These are phyloP conservation scores for Fusarium clavum DNA, from an alignment of 2,329 filamentous ascomycete genomes.

Conservation along the genomic window DNA sequence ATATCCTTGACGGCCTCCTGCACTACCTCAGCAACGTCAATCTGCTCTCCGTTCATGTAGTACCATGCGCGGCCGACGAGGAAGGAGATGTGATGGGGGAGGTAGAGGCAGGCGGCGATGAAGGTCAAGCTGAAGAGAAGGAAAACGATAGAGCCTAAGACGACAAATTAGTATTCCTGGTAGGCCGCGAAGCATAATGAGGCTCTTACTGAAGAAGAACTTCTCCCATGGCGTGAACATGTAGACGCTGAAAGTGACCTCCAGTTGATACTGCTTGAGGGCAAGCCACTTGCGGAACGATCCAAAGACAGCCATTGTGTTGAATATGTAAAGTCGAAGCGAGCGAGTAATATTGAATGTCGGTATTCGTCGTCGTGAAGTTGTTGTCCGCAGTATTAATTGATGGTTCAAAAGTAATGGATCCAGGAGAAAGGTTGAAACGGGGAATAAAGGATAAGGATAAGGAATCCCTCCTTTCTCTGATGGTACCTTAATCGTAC, in stretches of 20 bases:
- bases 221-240: conserved; percentile 98
- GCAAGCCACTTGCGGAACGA: conserved; percentile 84
- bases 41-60: conserved; percentile 88
- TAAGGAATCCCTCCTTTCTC: conserved; percentile 31
- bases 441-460: conserved; percentile 25
- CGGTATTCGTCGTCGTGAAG: conserved; percentile 1
- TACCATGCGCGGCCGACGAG: conserved; percentile 90
- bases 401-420: neutral
- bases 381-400: neutral
- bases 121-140: conserved; percentile 87
- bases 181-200: neutral
- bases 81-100: conserved; percentile 88
- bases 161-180: conserved; percentile 47
- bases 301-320: conserved; percentile 55
- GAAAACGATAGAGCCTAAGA: conserved; percentile 89
- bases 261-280: conserved; percentile 97
- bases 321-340: neutral
- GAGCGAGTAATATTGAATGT: neutral
- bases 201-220: conserved; percentile 89
- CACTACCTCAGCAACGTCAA: conserved; percentile 57
- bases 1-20: conserved; percentile 50
- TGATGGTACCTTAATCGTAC: conserved; percentile 33
- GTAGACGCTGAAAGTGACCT: conserved; percentile 96
- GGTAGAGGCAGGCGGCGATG: conserved; percentile 90
- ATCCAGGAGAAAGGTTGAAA: conserved; percentile 34